Conservation (phyloP, 2,329 filamentous ascomycete species). For the Exophiala spinifera region DNA sequence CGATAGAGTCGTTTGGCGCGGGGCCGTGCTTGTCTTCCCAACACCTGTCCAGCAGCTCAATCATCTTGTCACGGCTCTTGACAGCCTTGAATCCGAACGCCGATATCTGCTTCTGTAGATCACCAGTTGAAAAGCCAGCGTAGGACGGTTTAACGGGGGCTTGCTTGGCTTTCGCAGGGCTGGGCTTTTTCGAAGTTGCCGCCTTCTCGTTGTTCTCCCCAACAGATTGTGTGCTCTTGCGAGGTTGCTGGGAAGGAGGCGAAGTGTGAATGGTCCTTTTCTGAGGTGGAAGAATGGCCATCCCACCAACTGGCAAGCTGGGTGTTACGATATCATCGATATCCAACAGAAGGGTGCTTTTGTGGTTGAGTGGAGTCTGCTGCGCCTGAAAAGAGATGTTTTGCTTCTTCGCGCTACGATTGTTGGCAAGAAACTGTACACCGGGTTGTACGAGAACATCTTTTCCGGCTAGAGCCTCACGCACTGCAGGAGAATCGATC, state of each 20-base stretch:
- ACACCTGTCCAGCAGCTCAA: constrained; percentile 66
- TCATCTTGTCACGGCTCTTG: constrained; percentile 66
- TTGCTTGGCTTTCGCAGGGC: neutral
- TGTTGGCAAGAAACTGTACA: neutral
- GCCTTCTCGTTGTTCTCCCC: neutral
- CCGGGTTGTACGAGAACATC: constrained; percentile 21
- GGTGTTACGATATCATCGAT: constrained; percentile 22
- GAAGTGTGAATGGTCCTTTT: constrained; percentile 12
- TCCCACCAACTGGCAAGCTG: neutral
- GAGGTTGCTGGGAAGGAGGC: neutral
- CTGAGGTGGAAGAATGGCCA: neutral
- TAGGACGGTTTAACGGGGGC: constrained; percentile 53
- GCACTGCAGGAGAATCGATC: constrained; percentile 42
- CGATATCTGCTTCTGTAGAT: constrained; percentile 60
- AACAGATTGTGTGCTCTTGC: neutral
- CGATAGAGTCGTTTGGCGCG: constrained; percentile 9
- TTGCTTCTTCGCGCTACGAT: neutral
- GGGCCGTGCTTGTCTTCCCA: constrained; percentile 59
- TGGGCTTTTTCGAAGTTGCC: neutral
- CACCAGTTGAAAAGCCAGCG: constrained; percentile 58
- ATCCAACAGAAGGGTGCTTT: constrained; percentile 9
- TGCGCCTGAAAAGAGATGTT: neutral
- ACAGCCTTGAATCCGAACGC: constrained; percentile 71
- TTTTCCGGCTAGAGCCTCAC: constrained; percentile 27
- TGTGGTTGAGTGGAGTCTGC: constrained; percentile 3